Conservation (phyloP, 106 monocot genomes). For the Xerophyta viscosa region DNA sequence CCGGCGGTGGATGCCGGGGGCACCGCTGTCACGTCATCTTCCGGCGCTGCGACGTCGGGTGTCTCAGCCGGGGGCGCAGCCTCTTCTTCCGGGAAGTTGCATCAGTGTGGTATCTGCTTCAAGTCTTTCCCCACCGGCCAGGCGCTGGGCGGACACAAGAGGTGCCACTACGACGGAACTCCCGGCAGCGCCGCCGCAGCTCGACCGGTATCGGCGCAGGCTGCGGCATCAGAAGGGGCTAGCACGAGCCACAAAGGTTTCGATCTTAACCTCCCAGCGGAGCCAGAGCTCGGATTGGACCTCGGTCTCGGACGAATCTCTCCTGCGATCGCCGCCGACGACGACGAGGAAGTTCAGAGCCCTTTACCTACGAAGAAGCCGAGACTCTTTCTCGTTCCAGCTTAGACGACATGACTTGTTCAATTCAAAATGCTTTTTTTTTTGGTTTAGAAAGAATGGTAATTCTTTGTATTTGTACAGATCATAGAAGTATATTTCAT, state of each 20-base stretch:
- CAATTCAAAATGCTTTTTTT: not conserved
- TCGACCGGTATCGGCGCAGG: not conserved
- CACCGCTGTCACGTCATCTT: too few species aligned
- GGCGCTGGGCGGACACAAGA: constrained; percentile 67
- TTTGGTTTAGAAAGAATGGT: not conserved
- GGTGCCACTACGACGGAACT: constrained; percentile 54
- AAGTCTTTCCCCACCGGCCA: constrained; percentile 43
- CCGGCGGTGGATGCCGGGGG: too few species aligned
- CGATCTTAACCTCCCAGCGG: constrained; percentile 52
- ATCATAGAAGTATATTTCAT: too few species aligned
- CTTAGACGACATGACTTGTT: not conserved
- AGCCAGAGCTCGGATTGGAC: constrained; percentile 17
- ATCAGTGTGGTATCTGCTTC: constrained; percentile 42
- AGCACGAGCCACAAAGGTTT: constrained; percentile 28
- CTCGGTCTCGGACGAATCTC: constrained; percentile 5
- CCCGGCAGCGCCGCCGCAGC: constrained; percentile 11
- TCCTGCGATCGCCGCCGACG: constrained; percentile 9
- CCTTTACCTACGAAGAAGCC: constrained; percentile 47
- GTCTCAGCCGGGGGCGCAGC: too few species aligned
- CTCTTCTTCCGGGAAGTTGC: too few species aligned
- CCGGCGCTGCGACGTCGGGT: too few species aligned
- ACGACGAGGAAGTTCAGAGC: constrained; percentile 61
- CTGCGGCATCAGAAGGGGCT: not conserved
- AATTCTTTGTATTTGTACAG: too few species aligned
- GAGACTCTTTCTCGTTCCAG: constrained; percentile 31